Base-by-base conservation (phyloP, 164 flowering plant species). In the Paratinospora sagittata region DNA sequence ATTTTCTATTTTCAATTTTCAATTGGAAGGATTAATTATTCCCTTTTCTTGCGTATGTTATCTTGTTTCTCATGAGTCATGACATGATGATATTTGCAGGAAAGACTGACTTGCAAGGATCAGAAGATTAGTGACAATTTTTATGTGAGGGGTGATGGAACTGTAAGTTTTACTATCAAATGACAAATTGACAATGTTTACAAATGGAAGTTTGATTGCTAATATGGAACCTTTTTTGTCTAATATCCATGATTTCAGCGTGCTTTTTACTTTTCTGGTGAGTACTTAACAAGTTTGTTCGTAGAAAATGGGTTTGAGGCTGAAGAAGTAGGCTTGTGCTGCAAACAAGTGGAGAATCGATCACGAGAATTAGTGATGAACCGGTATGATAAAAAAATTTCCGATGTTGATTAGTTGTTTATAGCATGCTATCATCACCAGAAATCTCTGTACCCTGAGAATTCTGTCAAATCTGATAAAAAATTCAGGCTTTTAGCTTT, bases 81-180 rank as follows among this genome's bases (percentile, higher is more conserved):
- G n/a, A n/a, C n/a, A n/a, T 47, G 14, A n/a, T 12, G 65, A 26
- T 41, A 43, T 65, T 70, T 65, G 45, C 84, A 95, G 99, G 97
- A 92, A 82, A 83, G 98, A 70, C 75, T 95, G 37, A 76, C 76
- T 62, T 72, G 84, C 84, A 95, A 95, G 83, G 95, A 95, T 79
- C 99, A 92, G 71, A 84, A 84, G 79, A 92, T 95, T 70, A 89
- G 97, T 72, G 95, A 92, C 71, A 92, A 95, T 77, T 95, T 95
- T 72, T 95, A 85, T 82, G 99, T 90, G 77, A 83, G 99, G 77
- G 99, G 99, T 73, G 99, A 95, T 83, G 99, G 99, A 68, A 95
- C 99, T 78, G 99, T 95, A 81, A 87, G 99, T 87, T 71, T 57
- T 72, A 19, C 14, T 24, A 27, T 21, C 64, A 33, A 19, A 10